phyloP scores from a whole-genome alignment of 768 basidiomycete genomes.

The Rhizopogon vinicolor region DNA sequence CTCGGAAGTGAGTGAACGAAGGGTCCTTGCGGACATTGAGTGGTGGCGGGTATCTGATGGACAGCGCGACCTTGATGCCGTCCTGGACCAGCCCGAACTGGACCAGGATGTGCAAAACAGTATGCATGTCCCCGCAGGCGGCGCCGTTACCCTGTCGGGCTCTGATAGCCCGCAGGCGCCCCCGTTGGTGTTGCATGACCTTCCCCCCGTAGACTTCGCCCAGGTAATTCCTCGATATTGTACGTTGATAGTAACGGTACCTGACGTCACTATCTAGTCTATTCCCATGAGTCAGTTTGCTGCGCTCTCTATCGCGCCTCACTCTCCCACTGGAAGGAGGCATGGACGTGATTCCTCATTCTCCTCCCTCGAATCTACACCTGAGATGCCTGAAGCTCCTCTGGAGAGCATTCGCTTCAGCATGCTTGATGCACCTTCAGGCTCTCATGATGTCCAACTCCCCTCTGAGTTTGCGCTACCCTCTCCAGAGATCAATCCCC shows the following conservation, averaged over 20 bases:
- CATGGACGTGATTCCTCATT: constrained; percentile 41
- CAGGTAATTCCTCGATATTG: constrained; percentile 16
- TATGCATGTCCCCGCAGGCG: constrained; percentile 12
- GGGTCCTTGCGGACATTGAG: constrained; percentile 82
- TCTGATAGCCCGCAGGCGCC: constrained; percentile 35
- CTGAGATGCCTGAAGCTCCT: constrained; percentile 36
- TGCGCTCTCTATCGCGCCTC: constrained; percentile 51
- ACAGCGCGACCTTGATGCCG: constrained; percentile 45
- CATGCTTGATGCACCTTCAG: constrained; percentile 33
- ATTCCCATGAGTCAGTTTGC: constrained; percentile 44
- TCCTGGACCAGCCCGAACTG: constrained; percentile 19
- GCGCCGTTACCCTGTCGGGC: constrained; percentile 32
- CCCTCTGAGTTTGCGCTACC: constrained; percentile 16
- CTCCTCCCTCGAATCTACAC: constrained; percentile 58
- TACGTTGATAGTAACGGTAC: background rate
- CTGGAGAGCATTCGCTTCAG: constrained; percentile 36
- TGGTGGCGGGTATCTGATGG: constrained; percentile 82
- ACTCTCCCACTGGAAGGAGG: constrained; percentile 41
- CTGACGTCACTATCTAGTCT: constrained; percentile 13
- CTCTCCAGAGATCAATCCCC: constrained; percentile 16
- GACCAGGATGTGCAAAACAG: constrained; percentile 5
- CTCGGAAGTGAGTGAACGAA: constrained; percentile 58
- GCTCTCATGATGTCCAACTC: constrained; percentile 28
- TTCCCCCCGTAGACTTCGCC: constrained; percentile 15
- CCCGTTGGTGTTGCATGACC: constrained; percentile 17